Percentiles rank a stretch among this genome's conserved stretches.
Evolutionary conservation across 2,329 filamentous ascomycete species (phyloP).

Genomic region (Colletotrichum noveboracense): DNA sequence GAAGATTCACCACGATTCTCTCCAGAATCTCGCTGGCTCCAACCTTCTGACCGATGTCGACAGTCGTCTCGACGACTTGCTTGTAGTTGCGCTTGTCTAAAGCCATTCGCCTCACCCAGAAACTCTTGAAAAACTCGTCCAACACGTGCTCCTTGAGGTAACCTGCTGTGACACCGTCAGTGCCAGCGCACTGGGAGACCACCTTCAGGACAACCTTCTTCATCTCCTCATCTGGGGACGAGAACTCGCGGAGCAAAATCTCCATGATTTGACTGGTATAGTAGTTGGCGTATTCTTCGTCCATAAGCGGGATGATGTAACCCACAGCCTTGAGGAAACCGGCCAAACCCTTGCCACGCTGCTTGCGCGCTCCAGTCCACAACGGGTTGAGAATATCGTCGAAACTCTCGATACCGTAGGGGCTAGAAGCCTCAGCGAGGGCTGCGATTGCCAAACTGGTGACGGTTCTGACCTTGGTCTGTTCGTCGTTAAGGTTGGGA

Average conservation of each 20-base stretch:
- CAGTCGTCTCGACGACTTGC: constrained; percentile 97
- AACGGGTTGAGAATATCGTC: constrained; percentile 96
- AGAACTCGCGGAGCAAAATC: constrained; percentile 93
- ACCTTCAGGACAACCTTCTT: constrained; percentile 99
- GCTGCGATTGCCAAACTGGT: constrained; percentile 95
- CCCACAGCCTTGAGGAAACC: constrained; percentile 97
- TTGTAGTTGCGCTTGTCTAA: constrained; percentile 97
- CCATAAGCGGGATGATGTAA: constrained; percentile 98
- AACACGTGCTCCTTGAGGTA: constrained; percentile 96
- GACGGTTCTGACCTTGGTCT: constrained; percentile 96
- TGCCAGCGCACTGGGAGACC: constrained; percentile 92
- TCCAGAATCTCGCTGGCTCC: constrained; percentile 95
- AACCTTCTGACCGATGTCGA: constrained; percentile 97
- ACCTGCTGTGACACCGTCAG: constrained; percentile 90
- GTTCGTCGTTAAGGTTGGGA: constrained; percentile 94
- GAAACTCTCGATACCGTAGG: constrained; percentile 98
- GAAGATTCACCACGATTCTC: constrained; percentile 91
- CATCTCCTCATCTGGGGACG: constrained; percentile 98
- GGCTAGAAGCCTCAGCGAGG: constrained; percentile 93
- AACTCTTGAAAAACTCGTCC: constrained; percentile 97
- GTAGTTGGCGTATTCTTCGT: constrained; percentile 99
- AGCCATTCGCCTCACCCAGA: constrained; percentile 97
- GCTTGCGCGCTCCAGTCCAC: constrained; percentile 95
- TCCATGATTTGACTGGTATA: constrained; percentile 99
- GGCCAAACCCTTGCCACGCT: constrained; percentile 93